Percentiles rank a stretch among this genome's conserved stretches.
Conservation (phyloP, 2,329 filamentous ascomycete genomes). For the Pseudogymnoascus sp. region DNA sequence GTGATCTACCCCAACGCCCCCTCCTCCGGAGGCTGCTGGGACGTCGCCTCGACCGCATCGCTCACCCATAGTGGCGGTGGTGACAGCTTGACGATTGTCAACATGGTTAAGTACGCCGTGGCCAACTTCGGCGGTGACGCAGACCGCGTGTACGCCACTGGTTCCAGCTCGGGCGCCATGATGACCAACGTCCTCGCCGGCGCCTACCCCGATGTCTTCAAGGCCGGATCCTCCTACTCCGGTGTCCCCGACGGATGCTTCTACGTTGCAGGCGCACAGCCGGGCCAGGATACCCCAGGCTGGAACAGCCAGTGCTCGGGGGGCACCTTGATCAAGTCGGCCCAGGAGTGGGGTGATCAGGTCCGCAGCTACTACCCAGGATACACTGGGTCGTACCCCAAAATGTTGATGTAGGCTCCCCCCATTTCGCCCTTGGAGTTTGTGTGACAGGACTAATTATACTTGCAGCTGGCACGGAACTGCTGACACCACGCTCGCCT, state of each 20-base stretch:
- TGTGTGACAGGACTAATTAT: not conserved
- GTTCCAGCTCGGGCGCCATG: slow-evolving; percentile 42
- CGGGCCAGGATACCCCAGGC: slow-evolving; percentile 33
- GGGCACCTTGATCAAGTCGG: slow-evolving; percentile 22
- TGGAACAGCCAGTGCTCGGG: slow-evolving; percentile 46
- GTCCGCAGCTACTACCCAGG: slow-evolving; percentile 34
- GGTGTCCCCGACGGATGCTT: slow-evolving; percentile 40
- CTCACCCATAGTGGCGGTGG: slow-evolving; percentile 50
- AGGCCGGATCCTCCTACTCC: slow-evolving; percentile 37
- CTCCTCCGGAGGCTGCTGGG: slow-evolving; percentile 48
- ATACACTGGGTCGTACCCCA: slow-evolving; percentile 33
- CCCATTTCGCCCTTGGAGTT: not conserved
- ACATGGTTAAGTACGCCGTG: slow-evolving; percentile 52
- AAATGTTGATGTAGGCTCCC: slow-evolving; percentile 29
- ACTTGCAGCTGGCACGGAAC: slow-evolving; percentile 30
- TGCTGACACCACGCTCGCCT: slow-evolving; percentile 32
- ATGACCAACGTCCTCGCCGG: slow-evolving; percentile 44
- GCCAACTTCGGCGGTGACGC: slow-evolving; percentile 43
- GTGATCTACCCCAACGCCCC: slow-evolving; percentile 50
- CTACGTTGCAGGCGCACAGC: slow-evolving; percentile 30
- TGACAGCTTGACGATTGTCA: slow-evolving; percentile 48
- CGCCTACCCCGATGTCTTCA: slow-evolving; percentile 41
- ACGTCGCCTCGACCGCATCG: slow-evolving; percentile 44
- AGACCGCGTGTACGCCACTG: slow-evolving; percentile 46
- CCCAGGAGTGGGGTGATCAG: slow-evolving; percentile 41